Evolutionary conservation across 2,329 filamentous ascomycete genomes (phyloP), one percentile per base, ranked within the genome.

Genomic region (Colletotrichum sansevieriae): DNA sequence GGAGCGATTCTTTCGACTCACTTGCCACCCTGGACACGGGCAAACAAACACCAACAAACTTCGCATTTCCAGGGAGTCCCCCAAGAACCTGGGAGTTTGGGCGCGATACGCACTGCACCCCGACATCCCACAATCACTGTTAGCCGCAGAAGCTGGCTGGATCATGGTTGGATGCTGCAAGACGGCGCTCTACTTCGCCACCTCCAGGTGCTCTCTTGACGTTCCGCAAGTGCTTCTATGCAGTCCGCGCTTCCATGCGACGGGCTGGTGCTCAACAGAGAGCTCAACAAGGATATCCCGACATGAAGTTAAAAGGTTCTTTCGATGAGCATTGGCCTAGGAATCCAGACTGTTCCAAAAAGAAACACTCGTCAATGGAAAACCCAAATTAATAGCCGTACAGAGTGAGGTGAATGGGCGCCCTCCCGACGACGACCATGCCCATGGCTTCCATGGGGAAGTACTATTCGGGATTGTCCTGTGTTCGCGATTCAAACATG

Each of bases 351-450:
- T 43, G 29, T 18, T 47, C 61, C 65, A 68, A 68, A 68, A 68
- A 55, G 65, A 65, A 60, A 65, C 65, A 68, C 62, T 68, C 65
- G 65, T 68, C 61, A 68, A 60, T 25, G 20, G 29, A 58, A 68
- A 65, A 47, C 41, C 65, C 54, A 65, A 68, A 35, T 47, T 18
- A 49, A 47, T 54, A 12, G 22, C 39, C 46, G 39, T 39, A 20
- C 33, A 51, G 29, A 43, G 41, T 22, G 47, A 41, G 37, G 39
- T n/a, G 20, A 15, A 15, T 46, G 37, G 46, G 60, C 29, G 25
- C 49, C 39, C 46, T 52, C 44, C 54, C 43, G 6, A 22, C 25
- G 29, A 22, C 25, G 29, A 22, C 20, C 25, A 37, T 33, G 49
- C 18, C 20, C 52, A 39, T 29, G 59, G 43, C 12, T 46, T 12